Evolutionary conservation across 225 moss, liverwort and hornwort species (phyloP).

Genomic region (Antitrichia curtipendula): DNA sequence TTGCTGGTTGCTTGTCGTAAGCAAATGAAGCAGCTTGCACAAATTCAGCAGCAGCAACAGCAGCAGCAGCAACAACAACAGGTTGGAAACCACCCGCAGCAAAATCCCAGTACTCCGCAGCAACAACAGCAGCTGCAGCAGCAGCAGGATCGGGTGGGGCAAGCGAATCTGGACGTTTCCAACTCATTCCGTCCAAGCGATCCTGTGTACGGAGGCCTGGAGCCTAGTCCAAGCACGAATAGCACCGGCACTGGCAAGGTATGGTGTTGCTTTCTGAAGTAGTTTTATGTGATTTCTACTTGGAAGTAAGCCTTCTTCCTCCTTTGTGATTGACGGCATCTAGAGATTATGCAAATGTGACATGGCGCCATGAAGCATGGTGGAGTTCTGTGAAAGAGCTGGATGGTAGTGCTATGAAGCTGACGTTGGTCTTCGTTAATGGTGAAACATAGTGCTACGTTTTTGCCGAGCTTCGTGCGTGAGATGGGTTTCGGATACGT

Average conservation of each 20-base stretch:
- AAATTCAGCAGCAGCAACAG: constrained; percentile 77
- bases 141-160: constrained; percentile 79
- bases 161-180: constrained; percentile 71
- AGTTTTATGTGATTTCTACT: neutral
- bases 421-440: neutral
- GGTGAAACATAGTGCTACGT: neutral
- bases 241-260: constrained; percentile 78
- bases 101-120: constrained; percentile 37
- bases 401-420: neutral
- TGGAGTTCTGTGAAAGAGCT: neutral
- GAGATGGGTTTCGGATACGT: neutral
- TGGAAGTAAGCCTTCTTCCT: neutral
- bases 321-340: neutral
- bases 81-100: constrained; percentile 62
- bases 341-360: neutral
- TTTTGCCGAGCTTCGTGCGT: neutral
- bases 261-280: neutral
- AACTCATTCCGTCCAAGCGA: constrained; percentile 86
- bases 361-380: neutral
- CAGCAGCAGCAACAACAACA: constrained; percentile 40
- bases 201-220: constrained; percentile 52
- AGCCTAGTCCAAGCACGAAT: constrained; percentile 56
- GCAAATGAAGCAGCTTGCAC: constrained; percentile 91
- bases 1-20: constrained; percentile 26
- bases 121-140: constrained; percentile 45